phyloP scores from a whole-genome alignment of 345 rosid species.

The Draba incana region DNA sequence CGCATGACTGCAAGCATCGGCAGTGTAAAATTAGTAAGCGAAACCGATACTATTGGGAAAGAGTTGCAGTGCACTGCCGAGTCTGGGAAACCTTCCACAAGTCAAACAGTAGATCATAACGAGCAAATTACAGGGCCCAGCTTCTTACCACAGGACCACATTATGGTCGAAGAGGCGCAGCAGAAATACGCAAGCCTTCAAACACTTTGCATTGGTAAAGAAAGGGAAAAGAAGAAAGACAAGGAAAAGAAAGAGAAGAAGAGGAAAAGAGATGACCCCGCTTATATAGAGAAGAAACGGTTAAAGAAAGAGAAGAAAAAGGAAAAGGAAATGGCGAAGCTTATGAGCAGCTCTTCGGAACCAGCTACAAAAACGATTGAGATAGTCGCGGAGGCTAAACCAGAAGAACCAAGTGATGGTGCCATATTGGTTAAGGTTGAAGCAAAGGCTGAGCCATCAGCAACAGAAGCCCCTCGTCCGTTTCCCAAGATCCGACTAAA shows the following conservation, averaged over 20 bases:
- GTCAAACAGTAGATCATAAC: constrained; percentile 46
- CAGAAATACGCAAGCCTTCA: constrained; percentile 70
- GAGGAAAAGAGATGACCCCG: constrained; percentile 70
- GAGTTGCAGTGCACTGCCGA: constrained; percentile 98
- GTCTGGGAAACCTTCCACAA: constrained; percentile 63
- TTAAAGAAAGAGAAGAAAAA: constrained; percentile 86
- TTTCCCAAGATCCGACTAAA: constrained; percentile 68
- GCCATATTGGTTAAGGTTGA: constrained; percentile 46
- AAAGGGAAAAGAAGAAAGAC: constrained; percentile 56
- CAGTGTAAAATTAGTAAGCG: constrained; percentile 72
- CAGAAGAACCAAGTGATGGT: constrained; percentile 51
- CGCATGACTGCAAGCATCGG: constrained; percentile 95
- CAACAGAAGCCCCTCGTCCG: constrained; percentile 55
- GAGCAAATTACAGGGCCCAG: constrained; percentile 48
- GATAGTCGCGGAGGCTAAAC: constrained; percentile 43
- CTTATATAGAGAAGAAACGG: constrained; percentile 71
- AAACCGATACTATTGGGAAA: constrained; percentile 70
- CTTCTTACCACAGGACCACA: constrained; percentile 53
- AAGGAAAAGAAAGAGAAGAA: constrained; percentile 64
- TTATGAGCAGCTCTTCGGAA: constrained; percentile 48
- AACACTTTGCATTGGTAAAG: constrained; percentile 57
- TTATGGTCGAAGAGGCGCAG: constrained; percentile 52
- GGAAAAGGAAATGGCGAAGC: constrained; percentile 78
- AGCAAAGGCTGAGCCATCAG: constrained; percentile 52
- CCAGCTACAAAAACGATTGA: constrained; percentile 39